phyloP scores from a whole-genome alignment of 2,329 filamentous ascomycete species.

The Gnomoniopsis smithogilvyi region DNA sequence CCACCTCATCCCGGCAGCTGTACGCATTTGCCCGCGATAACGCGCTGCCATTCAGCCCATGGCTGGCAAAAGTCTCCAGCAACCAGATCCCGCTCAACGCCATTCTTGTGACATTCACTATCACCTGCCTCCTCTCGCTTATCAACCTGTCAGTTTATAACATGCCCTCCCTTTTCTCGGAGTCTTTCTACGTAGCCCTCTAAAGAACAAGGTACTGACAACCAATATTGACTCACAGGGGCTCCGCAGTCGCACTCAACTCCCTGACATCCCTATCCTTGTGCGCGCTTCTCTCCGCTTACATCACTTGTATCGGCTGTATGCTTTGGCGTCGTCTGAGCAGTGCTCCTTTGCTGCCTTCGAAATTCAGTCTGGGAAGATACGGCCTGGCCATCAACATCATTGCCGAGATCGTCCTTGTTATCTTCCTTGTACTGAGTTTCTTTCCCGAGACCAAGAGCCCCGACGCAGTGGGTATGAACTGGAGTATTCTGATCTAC shows the following conservation, averaged over 20 bases:
- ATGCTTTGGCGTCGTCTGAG: slow-evolving; percentile 6
- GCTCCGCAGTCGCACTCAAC: slow-evolving; percentile 17
- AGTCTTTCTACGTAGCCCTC: neutral
- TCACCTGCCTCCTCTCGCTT: slow-evolving; percentile 6
- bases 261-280: slow-evolving; percentile 17
- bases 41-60: slow-evolving; percentile 30
- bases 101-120: slow-evolving; percentile 12
- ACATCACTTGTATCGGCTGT: slow-evolving; percentile 19
- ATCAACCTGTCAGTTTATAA: slow-evolving; percentile 11
- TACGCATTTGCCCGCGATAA: slow-evolving; percentile 33
- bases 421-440: slow-evolving; percentile 16
- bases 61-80: slow-evolving; percentile 23
- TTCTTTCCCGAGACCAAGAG: slow-evolving; percentile 15
- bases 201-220: neutral
- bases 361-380: slow-evolving; percentile 16
- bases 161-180: too few relatives aligned
- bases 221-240: neutral
- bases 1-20: slow-evolving; percentile 28
- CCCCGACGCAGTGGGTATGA: slow-evolving; percentile 15
- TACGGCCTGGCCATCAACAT: slow-evolving; percentile 17
- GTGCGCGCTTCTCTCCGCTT: slow-evolving; percentile 19
- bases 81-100: slow-evolving; percentile 19
- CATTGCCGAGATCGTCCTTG: slow-evolving; percentile 12
- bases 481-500: slow-evolving; percentile 19
- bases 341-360: slow-evolving; percentile 7